Evolutionary conservation across 106 monocot genomes (phyloP).

Genomic region (Posidonia australis): DNA sequence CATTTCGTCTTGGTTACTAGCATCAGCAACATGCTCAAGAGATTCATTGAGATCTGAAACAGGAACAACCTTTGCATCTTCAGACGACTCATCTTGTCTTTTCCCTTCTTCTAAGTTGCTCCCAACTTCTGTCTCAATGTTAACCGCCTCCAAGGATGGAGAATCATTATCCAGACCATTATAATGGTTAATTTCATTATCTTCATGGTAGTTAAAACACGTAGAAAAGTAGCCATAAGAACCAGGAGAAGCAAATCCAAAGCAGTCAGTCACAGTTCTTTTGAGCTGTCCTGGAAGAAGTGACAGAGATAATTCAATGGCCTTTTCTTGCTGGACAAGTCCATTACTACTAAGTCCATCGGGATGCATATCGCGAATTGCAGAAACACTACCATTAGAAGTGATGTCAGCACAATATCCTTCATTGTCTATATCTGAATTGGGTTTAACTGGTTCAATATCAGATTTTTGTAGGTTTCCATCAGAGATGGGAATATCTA

Average conservation of each 20-base stretch:
- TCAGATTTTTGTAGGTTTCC: conserved; percentile 8
- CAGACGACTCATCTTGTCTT: conserved; percentile 8
- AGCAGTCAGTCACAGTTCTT: conserved; percentile 13
- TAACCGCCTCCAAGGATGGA: conserved; percentile 19
- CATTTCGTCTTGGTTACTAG: conserved; percentile 1
- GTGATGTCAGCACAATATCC: conserved; percentile 8
- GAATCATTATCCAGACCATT: conserved; percentile 1
- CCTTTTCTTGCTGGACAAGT: neutral
- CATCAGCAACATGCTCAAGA: conserved; percentile 24
- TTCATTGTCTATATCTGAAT: conserved; percentile 9
- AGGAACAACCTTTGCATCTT: conserved; percentile 8
- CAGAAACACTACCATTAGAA: conserved; percentile 14
- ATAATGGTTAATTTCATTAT: conserved; percentile 9
- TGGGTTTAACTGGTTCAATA: conserved; percentile 3
- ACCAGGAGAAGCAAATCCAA: conserved; percentile 7
- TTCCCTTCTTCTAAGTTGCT: conserved; percentile 13
- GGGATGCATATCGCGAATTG: neutral
- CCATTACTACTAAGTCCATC: neutral
- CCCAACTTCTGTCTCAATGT: conserved; percentile 11
- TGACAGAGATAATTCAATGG: conserved; percentile 1
- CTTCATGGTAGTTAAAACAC: conserved; percentile 9
- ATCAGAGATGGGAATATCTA: conserved; percentile 36
- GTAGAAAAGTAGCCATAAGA: conserved; percentile 23
- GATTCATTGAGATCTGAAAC: conserved; percentile 17
- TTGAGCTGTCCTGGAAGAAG: conserved; percentile 18